A percentile compares a stretch with the other conserved stretches of the same genome.
Conservation (phyloP, 345 rosid genomes). For the Heritiera littoralis region DNA sequence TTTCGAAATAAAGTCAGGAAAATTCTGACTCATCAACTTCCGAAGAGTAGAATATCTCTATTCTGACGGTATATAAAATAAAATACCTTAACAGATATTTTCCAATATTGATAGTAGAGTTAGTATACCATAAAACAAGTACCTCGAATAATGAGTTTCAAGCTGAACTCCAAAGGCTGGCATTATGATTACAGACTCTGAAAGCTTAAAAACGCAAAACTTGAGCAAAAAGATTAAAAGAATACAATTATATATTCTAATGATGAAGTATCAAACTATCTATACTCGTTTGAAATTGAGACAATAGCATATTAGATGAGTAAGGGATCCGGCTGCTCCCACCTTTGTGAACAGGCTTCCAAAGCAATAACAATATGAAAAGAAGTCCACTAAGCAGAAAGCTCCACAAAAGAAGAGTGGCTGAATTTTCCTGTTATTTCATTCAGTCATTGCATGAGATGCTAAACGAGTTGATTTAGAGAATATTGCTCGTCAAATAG, state of each 20-base stretch:
- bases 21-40: background rate
- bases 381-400: slow-evolving; percentile 49
- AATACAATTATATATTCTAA: background rate
- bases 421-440: slow-evolving; percentile 50
- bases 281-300: background rate
- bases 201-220: slow-evolving; percentile 30
- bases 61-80: background rate
- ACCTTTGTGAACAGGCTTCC: slow-evolving; percentile 64
- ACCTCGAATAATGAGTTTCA: slow-evolving; percentile 76
- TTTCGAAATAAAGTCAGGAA: background rate
- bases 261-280: background rate
- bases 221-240: slow-evolving; percentile 15
- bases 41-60: background rate
- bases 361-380: slow-evolving; percentile 37
- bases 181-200: slow-evolving; percentile 79
- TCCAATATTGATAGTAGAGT: no score
- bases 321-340: slow-evolving; percentile 19
- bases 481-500: background rate
- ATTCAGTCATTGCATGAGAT: slow-evolving; percentile 23
- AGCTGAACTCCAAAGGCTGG: slow-evolving; percentile 34
- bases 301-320: background rate
- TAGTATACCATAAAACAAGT: no score
- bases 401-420: slow-evolving; percentile 45
- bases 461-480: background rate
- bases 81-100: background rate